Percentiles rank a stretch among this genome's conserved stretches.
Evolutionary conservation across 257 asterid genomes (phyloP).

Genomic region (Paulownia fortunei): DNA sequence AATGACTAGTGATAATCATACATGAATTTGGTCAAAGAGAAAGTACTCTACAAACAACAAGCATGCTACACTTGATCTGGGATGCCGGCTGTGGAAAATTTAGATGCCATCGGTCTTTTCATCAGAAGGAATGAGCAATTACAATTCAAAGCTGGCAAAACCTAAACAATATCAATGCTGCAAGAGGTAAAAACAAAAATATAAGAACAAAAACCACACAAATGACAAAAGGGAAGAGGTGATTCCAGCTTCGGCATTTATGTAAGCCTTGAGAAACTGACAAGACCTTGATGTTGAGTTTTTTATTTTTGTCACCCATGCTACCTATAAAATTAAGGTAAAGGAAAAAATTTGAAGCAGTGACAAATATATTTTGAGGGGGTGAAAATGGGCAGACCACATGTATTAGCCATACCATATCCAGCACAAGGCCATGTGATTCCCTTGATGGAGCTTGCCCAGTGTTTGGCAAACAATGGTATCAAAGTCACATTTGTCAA

Average conservation of each 20-base stretch:
- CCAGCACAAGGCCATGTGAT: constrained; percentile 90
- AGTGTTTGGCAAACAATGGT: constrained; percentile 46
- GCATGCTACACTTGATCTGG: background rate
- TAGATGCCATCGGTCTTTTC: constrained; percentile 2
- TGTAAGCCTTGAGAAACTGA: background rate
- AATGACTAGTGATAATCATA: background rate
- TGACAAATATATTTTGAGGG: background rate
- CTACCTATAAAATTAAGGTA: constrained; percentile 17
- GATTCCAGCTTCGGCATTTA: background rate
- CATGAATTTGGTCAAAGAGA: background rate
- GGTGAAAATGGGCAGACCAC: constrained; percentile 54
- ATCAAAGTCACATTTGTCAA: constrained; percentile 60
- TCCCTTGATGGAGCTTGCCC: constrained; percentile 66
- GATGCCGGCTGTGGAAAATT: background rate
- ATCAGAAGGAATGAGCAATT: background rate
- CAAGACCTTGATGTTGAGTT: background rate
- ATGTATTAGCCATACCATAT: constrained; percentile 58
- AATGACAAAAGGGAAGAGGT: background rate
- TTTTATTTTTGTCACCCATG: background rate
- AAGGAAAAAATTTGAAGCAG: background rate
- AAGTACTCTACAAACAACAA: background rate
- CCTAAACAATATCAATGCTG: background rate
- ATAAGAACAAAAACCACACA: background rate
- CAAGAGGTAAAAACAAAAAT: constrained; percentile 1
- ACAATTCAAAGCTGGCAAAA: constrained; percentile 15